Base-by-base conservation (phyloP, 148 eudicot species). In the Rhododendron ferrugineum region DNA sequence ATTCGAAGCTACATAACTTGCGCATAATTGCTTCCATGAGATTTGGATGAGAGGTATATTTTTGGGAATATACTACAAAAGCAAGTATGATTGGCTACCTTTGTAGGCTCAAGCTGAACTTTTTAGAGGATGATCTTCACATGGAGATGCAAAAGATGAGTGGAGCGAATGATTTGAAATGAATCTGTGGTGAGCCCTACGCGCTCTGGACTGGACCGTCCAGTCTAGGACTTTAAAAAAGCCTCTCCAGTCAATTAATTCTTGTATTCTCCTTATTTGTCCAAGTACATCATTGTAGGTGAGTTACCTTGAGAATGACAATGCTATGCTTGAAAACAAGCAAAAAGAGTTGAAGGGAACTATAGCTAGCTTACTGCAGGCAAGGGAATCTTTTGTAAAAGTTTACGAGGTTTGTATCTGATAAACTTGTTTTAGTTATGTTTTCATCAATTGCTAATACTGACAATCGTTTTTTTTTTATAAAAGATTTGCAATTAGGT, bases 301-400 rank as follows among this genome's bases (percentile, higher is more conserved):
- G 42, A 86, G 80, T 79, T 90, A 83, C 88, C 90, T 93, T 77
- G 90, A 91, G 81, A 90, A 86, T 79, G 95, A 91, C 73, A 91
- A 92, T 88, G 76, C 82, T 86, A 80, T 91, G 88, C 94, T 93
- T 78, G 91, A 92, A 85, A 92, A 83, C 86, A 92, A 92, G 87
- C 92, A 90, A 72, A 91, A 93, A 85, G 93, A 93, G 85, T 84
- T 92, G 88, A 91, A 91, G 85, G 91, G 76, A 79, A 88, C 91
- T 52, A 87, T 93, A 80, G 83, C 87, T 42, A 84, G 78, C 81
- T 85, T 92, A 70, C 90, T 93, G 62, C 91, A 91, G 85, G 90
- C 95, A 6, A 88, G 85, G 78, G 93, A 93, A 83, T 85, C 81
- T 30, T 93, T 92, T 85, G 82, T 90, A 16, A 92, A 91, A 90